A percentile compares a stretch with the other conserved stretches of the same genome.
Conservation (phyloP, 163 green algal species). For the Trebouxia gelatinosa region DNA sequence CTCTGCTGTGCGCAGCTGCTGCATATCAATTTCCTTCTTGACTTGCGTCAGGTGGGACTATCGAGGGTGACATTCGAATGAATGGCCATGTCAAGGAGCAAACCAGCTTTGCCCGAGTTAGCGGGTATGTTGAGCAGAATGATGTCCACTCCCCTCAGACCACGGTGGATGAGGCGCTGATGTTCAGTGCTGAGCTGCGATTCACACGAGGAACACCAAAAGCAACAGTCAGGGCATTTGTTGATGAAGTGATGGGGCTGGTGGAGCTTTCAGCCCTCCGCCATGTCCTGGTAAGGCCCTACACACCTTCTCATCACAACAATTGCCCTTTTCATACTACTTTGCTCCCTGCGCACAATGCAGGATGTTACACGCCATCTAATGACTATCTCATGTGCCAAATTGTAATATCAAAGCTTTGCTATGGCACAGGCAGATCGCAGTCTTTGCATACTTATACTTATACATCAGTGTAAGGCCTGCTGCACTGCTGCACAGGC, state of each 20-base stretch:
- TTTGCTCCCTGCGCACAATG: neutral
- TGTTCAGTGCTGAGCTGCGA: constrained; percentile 52
- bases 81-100: constrained; percentile 67
- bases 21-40: neutral
- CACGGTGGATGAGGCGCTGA: constrained; percentile 54
- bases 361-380: neutral
- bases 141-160: constrained; percentile 45
- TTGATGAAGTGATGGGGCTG: constrained; percentile 53
- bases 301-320: no score
- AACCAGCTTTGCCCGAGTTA: constrained; percentile 58
- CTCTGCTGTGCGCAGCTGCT: no score
- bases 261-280: constrained; percentile 63
- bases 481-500: no score
- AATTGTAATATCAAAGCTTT: neutral
- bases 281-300: constrained; percentile 34
- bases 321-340: no score
- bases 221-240: constrained; percentile 36
- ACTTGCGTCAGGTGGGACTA: constrained; percentile 39
- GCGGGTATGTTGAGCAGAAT: constrained; percentile 65
- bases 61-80: constrained; percentile 65
- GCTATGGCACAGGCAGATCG: no score
- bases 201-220: constrained; percentile 32
- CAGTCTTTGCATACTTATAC: no score
- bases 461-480: no score
- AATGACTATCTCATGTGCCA: neutral